These are phyloP conservation scores for Tricholoma sp. DNA, from an alignment of 768 basidiomycete genomes.

Conservation along the genomic window DNA sequence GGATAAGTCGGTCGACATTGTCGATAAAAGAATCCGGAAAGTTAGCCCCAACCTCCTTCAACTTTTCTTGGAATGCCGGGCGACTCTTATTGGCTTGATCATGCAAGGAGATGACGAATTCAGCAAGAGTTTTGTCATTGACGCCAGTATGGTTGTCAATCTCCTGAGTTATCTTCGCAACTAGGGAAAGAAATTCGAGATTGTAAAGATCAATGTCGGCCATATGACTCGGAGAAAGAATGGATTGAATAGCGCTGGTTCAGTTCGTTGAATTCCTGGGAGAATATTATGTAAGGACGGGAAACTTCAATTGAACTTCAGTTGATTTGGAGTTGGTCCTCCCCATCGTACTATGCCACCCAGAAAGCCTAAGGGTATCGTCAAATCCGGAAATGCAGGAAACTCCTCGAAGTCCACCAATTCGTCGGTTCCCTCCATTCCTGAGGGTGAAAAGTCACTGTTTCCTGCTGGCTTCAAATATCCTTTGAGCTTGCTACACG, in stretches of 20 bases:
- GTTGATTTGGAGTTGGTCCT: not conserved
- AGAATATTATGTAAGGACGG: conserved; percentile 4
- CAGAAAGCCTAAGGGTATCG: conserved; percentile 69
- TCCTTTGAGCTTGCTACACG: conserved; percentile 72
- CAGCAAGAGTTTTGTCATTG: conserved; percentile 90
- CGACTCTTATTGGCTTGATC: conserved; percentile 71
- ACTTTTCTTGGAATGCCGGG: conserved; percentile 73
- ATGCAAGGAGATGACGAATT: conserved; percentile 91
- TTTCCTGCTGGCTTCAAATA: conserved; percentile 86
- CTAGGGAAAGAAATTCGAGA: conserved; percentile 88
- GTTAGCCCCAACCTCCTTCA: conserved; percentile 70
- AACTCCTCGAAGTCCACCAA: conserved; percentile 63
- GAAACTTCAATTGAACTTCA: too few species aligned
- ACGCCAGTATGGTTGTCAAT: conserved; percentile 81
- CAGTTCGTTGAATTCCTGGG: conserved; percentile 3
- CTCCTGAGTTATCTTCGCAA: conserved; percentile 90
- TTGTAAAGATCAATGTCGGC: conserved; percentile 77
- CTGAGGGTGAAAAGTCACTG: conserved; percentile 47
- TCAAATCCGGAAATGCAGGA: conserved; percentile 87
- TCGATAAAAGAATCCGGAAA: conserved; percentile 90
- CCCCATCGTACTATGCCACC: conserved; percentile 46
- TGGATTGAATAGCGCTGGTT: not conserved
- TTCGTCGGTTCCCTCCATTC: conserved; percentile 15
- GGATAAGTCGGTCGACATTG: conserved; percentile 90
- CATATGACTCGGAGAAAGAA: conserved; percentile 42